A percentile compares a stretch with the other conserved stretches of the same genome.
phyloP scores from a whole-genome alignment of 192 early-diverging fungal genomes.

The Entomortierella beljakovae region DNA sequence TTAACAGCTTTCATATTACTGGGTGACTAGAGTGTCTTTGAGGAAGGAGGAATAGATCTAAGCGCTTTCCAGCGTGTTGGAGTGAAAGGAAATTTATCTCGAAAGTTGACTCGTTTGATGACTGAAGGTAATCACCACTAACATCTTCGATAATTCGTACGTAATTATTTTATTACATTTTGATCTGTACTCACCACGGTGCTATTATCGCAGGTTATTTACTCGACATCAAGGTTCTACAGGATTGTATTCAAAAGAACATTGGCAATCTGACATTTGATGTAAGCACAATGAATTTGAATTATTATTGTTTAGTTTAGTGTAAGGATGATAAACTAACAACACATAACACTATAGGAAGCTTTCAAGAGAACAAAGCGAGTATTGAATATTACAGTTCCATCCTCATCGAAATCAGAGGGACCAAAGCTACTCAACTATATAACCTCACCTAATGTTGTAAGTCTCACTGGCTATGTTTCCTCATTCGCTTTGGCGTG shows the following conservation, averaged over 20 bases:
- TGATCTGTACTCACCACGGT: no score
- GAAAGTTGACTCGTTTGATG: slow-evolving; percentile 75
- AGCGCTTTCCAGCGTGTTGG: slow-evolving; percentile 72
- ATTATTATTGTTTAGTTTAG: not conserved
- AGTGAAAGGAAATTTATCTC: slow-evolving; percentile 63
- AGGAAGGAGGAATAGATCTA: slow-evolving; percentile 70
- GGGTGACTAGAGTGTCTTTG: slow-evolving; percentile 44
- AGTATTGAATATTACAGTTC: slow-evolving; percentile 83
- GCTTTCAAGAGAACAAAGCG: slow-evolving; percentile 74
- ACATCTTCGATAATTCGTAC: no score
- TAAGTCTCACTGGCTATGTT: slow-evolving; percentile 57
- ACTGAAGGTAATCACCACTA: slow-evolving; percentile 63
- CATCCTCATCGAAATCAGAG: slow-evolving; percentile 77
- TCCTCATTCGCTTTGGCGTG: not conserved
- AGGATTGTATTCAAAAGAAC: slow-evolving; percentile 78
- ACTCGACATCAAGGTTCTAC: slow-evolving; percentile 79
- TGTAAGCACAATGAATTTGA: slow-evolving; percentile 34
- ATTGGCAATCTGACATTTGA: slow-evolving; percentile 78
- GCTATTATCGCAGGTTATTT: slow-evolving; percentile 79
- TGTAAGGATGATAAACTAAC: not conserved
- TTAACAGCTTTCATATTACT: no score
- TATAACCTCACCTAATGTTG: slow-evolving; percentile 82
- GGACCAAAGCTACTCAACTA: slow-evolving; percentile 82
- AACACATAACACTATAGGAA: slow-evolving; percentile 57
- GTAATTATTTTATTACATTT: no score